phyloP scores from a whole-genome alignment of 1,284 basidiomycete genomes.

The Ustilago tritici region DNA sequence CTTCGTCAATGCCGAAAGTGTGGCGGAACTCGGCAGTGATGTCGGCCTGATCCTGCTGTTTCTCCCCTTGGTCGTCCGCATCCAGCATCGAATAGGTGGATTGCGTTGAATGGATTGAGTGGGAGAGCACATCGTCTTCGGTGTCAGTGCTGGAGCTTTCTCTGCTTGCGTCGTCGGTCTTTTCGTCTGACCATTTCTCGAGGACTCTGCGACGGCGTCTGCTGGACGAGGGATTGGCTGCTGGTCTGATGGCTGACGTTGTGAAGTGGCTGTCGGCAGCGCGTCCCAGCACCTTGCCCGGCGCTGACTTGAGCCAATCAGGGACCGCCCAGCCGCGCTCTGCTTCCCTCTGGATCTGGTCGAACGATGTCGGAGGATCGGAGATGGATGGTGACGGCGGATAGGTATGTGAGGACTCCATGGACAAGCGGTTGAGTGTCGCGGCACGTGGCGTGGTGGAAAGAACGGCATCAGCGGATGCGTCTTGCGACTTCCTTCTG shows the following conservation, averaged over 20 bases:
- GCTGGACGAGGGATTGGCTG: background rate
- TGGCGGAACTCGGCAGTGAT: constrained; percentile 41
- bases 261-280: constrained; percentile 1
- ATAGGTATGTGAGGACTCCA: constrained; percentile 41
- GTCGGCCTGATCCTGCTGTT: constrained; percentile 14
- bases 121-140: constrained; percentile 39
- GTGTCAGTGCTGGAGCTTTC: constrained; percentile 34
- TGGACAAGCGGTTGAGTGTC: constrained; percentile 35
- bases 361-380: constrained; percentile 37
- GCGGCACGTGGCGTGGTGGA: constrained; percentile 40
- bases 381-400: constrained; percentile 44
- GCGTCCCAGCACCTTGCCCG: constrained; percentile 36
- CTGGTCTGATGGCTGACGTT: background rate
- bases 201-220: constrained; percentile 37
- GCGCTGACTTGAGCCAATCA: constrained; percentile 46
- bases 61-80: constrained; percentile 20
- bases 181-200: constrained; percentile 44
- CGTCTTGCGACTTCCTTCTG: constrained; percentile 30
- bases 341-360: constrained; percentile 44
- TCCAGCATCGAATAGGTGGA: constrained; percentile 50
- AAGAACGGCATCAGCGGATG: constrained; percentile 13
- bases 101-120: constrained; percentile 32
- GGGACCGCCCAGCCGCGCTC: constrained; percentile 52
- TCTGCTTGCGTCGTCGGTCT: constrained; percentile 18
- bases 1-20: constrained; percentile 46